phyloP scores from a whole-genome alignment of 768 basidiomycete species.

The Podaxis carcinomalis region DNA sequence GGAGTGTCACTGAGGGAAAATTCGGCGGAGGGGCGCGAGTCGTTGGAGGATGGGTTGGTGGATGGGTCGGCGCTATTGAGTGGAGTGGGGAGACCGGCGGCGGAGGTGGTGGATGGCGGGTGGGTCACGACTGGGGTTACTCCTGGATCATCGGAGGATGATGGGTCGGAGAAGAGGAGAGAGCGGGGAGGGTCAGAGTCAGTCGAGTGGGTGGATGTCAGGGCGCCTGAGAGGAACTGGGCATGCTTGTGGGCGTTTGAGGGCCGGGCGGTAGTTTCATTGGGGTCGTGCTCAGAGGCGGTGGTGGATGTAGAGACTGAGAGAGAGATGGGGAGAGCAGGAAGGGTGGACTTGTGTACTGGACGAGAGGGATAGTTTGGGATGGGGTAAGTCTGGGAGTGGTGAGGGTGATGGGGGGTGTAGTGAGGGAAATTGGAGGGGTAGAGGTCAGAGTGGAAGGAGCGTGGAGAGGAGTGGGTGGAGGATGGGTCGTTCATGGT shows the following conservation, averaged over 20 bases:
- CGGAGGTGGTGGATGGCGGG: constrained; percentile 10
- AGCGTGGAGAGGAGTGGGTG: constrained; percentile 28
- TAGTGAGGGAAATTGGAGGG: constrained; percentile 15
- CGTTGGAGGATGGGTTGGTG: constrained; percentile 3
- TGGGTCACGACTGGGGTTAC: constrained; percentile 16
- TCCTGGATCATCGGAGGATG: constrained; percentile 2
- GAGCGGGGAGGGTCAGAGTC: not conserved
- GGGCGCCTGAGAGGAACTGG: constrained; percentile 31
- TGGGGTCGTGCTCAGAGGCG: constrained; percentile 35
- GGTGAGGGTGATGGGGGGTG: constrained; percentile 11
- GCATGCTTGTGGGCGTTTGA: constrained; percentile 42
- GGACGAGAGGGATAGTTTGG: constrained; percentile 20
- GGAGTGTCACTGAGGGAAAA: constrained; percentile 19
- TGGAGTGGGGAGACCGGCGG: constrained; percentile 13
- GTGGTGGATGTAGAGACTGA: constrained; percentile 37
- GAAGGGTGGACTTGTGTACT: constrained; percentile 18
- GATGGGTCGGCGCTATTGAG: constrained; percentile 9
- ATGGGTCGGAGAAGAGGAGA: constrained; percentile 11
- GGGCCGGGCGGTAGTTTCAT: constrained; percentile 46
- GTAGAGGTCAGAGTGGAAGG: constrained; percentile 21
- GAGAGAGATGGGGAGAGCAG: constrained; percentile 20
- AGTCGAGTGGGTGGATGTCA: constrained; percentile 9
- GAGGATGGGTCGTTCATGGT: constrained; percentile 26
- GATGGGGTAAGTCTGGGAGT: constrained; percentile 25
- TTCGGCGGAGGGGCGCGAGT: constrained; percentile 4